Base-by-base conservation (phyloP, 345 rosid genomes). In the Brassica juncea region DNA sequence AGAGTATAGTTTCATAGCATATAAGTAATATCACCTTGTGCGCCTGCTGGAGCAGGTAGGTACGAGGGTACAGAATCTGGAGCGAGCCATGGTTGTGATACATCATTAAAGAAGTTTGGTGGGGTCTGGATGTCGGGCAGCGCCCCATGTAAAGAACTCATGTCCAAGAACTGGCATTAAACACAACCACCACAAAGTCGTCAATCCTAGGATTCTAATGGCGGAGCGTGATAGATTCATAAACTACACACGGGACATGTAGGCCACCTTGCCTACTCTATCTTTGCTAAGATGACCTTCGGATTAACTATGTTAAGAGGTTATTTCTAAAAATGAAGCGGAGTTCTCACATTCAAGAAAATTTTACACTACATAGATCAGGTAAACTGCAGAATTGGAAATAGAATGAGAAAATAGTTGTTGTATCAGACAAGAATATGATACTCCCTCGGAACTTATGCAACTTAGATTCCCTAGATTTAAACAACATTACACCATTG, bases 151-250 rank as follows among this genome's bases (percentile, higher is more conserved):
- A 93, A 69, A 34, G 94, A 86, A 78, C 89, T 81, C 94, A 88
- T 87, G 84, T 90, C 96, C 87, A 91, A 54, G 87, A 91, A 90
- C 99, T 95, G 91, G 66, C 72, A 74, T 55, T 79, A 73, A 39
- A 71, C 59, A 71, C 80, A 76, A 32, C 49, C 68, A 64, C 52
- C 12, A 37, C 21, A 70, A 70, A 52, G 30, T 70, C 23, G 60
- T 63, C 68, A 63, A 74, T 15, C 44, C 16, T 12, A 11, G 10
- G 5, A 69, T 52, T 68, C 31, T 21, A 25, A 67, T 61, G 67
- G 83, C 16, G 16, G 72, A 76, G 10, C 14, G 28, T 59, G 21
- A 57, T 31, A 39, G 44, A 59, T 79, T 79, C 39, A 28, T 9
- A 66, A 8, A 64, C 35, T 1, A 64, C 23, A 54, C 15, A 37